Evolutionary conservation across 345 rosid genomes (phyloP), one percentile per base, ranked within the genome.

Genomic region (Eucalyptus pumila): DNA sequence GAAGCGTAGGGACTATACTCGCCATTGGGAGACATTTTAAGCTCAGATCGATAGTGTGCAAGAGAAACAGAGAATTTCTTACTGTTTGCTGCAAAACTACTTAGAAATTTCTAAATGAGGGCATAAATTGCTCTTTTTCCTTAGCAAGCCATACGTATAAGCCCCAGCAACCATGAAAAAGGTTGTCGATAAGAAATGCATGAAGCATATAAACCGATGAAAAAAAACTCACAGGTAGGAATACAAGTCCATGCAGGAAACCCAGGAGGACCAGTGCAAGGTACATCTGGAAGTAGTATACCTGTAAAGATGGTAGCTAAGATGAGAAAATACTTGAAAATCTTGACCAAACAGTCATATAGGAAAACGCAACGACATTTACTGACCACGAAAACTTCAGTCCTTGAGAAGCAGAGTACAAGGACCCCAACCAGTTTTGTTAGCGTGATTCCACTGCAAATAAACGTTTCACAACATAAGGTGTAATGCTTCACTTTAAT

Each of bases 271-370:
- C 99, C 87, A 98, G 89, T 42, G 99, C 98, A 9, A 98, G 93
- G 91, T 98, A 98, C 99, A 98, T 97, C 92, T 96, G 96, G 93
- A 98, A 98, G 94, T 97, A 98, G 92, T 98, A 98, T 72, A 98
- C 97, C 99, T 98, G 93, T 81, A 32, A 69, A 88, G 11, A 24
- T 34, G 69, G 23, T 48, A 47, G 62, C n/a, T n/a, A 40, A 60
- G 11, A 40, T 45, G 37, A 45, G 54, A n/a, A 58, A 47, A 40
- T 80, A 42, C 54, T 37, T 32, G 89, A 54, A 49, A n/a, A 32
- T 51, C 47, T 48, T 86, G 89, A 21, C 56, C 17, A 10, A 21
- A 40, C 85, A 76, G 85, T 40, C 85, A 21, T 21, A 76, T 21
- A 40, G 85, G 76, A 80, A 21, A 4, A 89, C 15, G 32, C 44